A percentile compares a stretch with the other conserved stretches of the same genome.
Conservation (phyloP, 306 rosid species). For the Datisca glomerata region DNA sequence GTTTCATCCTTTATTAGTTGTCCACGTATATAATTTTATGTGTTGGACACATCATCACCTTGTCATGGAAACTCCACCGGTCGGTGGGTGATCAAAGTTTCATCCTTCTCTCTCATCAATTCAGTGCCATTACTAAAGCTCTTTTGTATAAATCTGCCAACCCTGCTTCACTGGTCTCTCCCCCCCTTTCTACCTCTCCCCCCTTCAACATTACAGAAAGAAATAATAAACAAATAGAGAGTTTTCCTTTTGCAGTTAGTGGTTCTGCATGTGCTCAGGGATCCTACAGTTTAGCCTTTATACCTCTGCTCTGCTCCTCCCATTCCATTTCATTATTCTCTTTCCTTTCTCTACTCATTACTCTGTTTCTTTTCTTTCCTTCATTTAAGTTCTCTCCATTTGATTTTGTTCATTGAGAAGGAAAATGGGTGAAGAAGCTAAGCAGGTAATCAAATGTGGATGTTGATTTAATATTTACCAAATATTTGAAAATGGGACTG, state of each 20-base stretch:
- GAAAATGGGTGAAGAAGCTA: constrained; percentile 69
- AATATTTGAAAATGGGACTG: neutral
- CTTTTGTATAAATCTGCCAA: constrained; percentile 51
- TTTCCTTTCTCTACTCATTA: neutral
- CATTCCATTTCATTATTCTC: constrained; percentile 4
- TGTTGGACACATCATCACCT: constrained; percentile 42
- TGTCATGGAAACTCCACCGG: constrained; percentile 19
- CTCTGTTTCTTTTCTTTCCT: neutral
- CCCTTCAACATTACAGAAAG: constrained; percentile 4
- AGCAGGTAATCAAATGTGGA: constrained; percentile 40
- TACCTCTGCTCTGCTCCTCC: constrained; percentile 6
- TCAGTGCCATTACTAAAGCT: constrained; percentile 1
- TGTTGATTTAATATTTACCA: neutral
- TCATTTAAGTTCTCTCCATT: too few species aligned
- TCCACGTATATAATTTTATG: neutral
- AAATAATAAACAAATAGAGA: neutral
- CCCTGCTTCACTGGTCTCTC: constrained; percentile 30
- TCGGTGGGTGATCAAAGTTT: constrained; percentile 29
- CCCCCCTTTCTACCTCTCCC: constrained; percentile 7
- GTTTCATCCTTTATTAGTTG: neutral
- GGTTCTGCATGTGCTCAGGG: too few species aligned
- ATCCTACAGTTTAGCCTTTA: constrained; percentile 36
- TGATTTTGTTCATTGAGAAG: too few species aligned
- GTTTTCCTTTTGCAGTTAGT: neutral
- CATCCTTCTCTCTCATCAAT: constrained; percentile 15